Percentiles rank a stretch among this genome's conserved stretches.
Conservation (phyloP, 2,329 filamentous ascomycete species). For the Botryotinia convoluta region DNA sequence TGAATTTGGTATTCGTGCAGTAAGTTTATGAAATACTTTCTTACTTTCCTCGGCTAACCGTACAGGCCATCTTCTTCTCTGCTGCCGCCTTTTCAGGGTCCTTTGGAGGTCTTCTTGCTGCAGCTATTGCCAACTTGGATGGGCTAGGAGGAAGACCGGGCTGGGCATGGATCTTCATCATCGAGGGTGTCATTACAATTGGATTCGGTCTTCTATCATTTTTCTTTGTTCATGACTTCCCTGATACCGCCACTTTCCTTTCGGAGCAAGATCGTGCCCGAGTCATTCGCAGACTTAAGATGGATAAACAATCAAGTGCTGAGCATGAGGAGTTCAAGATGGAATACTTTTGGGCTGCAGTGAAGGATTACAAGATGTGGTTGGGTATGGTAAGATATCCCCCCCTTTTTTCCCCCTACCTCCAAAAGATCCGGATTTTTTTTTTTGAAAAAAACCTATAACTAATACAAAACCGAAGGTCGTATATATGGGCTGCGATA, state of each 20-base stretch:
- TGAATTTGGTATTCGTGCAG: conserved; percentile 53
- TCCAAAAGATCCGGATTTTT: no score
- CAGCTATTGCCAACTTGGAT: conserved; percentile 45
- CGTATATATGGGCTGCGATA: conserved; percentile 75
- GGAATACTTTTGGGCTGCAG: conserved; percentile 66
- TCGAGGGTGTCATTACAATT: conserved; percentile 49
- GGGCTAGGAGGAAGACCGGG: conserved; percentile 43
- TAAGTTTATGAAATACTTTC: conserved; percentile 40
- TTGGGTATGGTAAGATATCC: conserved; percentile 50
- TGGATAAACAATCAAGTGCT: conserved; percentile 72
- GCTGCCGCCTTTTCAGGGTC: conserved; percentile 52
- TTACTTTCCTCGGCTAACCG: conserved; percentile 55
- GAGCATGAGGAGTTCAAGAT: conserved; percentile 73
- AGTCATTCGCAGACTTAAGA: conserved; percentile 65
- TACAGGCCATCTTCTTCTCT: conserved; percentile 55
- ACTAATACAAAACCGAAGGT: conserved; percentile 36
- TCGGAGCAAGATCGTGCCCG: conserved; percentile 65
- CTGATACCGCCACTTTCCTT: conserved; percentile 65
- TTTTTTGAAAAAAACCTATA: no score
- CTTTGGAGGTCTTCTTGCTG: conserved; percentile 47
- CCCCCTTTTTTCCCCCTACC: no score
- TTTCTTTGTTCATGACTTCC: conserved; percentile 29
- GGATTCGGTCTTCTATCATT: conserved; percentile 38
- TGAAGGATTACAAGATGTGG: conserved; percentile 88
- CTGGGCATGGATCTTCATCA: conserved; percentile 52